Evolutionary conservation across 345 rosid species (phyloP), one percentile per base, ranked within the genome.

Genomic region (Syzygium grande): DNA sequence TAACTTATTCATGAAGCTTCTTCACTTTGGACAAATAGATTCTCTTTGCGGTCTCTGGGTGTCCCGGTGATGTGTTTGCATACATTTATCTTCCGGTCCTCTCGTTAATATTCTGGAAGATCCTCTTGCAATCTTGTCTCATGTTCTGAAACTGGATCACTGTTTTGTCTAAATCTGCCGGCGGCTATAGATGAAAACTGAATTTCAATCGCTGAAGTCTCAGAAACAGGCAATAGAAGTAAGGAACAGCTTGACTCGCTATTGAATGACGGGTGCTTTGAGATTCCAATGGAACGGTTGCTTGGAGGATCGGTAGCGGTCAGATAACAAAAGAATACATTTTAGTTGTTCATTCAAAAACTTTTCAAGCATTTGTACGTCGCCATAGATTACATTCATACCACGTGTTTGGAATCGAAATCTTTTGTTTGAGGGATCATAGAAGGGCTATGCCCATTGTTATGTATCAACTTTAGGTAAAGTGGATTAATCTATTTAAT

Each of bases 1-100:
- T 85, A 51, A 89, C 85, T 87, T 89, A 85, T 88, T 77, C 63
- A 63, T 88, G 86, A 88, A 87, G 86, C 73, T 53, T 54, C 51
- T 87, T 90, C 86, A 58, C 77, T 86, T 77, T 59, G 17, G 51
- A 84, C 88, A 68, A 34, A 46, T 73, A 22, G 80, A 73, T 73
- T 73, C 79, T 68, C 46, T 68, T 9, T 73, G 21, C 7, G 80
- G 49, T 34, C 22, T 34, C 80, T 73, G 38, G 80, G 80, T 19
- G 13, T 68, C 25, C 80, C 13, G 49, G 6, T 68, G 80, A 34
- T 21, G 11, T 68, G 80, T 68, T 68, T 68, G 25, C 80, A 19
- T 11, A 5, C 80, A 34, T 68, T 68, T 68, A 34, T 68, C 80
- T 17, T 9, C 14, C 49, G 34, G 46, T 68, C 80, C 79, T 16